Evolutionary conservation across 2,329 filamentous ascomycete genomes (phyloP), one percentile per base, ranked within the genome.

Genomic region (Calonectria montana): DNA sequence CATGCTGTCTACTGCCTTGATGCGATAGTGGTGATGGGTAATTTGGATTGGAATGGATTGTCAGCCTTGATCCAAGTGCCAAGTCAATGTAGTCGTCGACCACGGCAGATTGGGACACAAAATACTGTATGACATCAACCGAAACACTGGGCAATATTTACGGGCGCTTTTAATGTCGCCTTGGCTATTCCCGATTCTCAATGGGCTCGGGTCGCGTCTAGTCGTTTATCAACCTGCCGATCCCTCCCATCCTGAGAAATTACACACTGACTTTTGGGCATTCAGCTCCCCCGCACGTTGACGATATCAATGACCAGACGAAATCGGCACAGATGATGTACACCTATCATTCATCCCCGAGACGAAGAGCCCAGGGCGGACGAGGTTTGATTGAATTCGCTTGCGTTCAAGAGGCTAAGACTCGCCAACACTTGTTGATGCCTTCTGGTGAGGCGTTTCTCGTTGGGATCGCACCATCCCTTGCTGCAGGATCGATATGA

Each of bases 401-500:
- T 59, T 9, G 15, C 1, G 31, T 7, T 25, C 13, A 12, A 18
- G 9, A 9, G 48, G n/a, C 27, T 10, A 57, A 37, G n/a, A 15
- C 2, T 25, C 18, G 29, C 16, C 8, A 21, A 57, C 12, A 25
- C n/a, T 39, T 3, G 13, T 25, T 10, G 43, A 39, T 37, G 31
- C 18, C 50, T 25, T 6, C 9, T 4, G n/a, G 39, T 18, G 45
- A 39, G 15, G 12, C 29, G 43, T 59, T 59, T 29, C 15, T 47
- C 16, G 16, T 29, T 13, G 50, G 50, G 12, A 39, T 35, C 27
- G 37, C 65, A 67, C 57, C 45, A 70, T 9, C 70, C 63, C 15
- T 71, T 67, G 31, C 59, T 66, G 74, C 71, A 65, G 74, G 70
- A 70, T 63, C 70, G 65, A 25, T 77, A 67, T 73, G 67, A 29